A percentile compares a stretch with the other conserved stretches of the same genome.
These are phyloP conservation scores for Cadophora luteo-olivacea DNA, from an alignment of 2,329 filamentous ascomycete species.

Conservation along the genomic window DNA sequence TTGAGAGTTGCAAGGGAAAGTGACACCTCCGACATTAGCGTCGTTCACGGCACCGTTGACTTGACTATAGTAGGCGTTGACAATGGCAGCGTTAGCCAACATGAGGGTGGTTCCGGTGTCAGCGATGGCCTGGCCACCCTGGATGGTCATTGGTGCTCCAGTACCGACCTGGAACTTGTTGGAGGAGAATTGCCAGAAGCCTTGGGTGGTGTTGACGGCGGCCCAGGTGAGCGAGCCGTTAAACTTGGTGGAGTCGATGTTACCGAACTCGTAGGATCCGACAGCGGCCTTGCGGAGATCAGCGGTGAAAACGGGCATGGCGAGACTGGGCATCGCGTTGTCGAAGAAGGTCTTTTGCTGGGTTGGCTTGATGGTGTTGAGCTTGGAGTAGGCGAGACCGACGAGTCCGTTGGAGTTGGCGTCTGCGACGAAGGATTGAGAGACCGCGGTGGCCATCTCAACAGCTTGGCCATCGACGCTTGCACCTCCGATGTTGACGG, in stretches of 20 bases:
- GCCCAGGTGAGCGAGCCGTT: constrained; percentile 60
- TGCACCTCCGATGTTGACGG: constrained; percentile 45
- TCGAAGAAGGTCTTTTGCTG: constrained; percentile 47
- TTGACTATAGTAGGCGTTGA: constrained; percentile 49
- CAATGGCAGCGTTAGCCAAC: constrained; percentile 46
- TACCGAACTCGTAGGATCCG: constrained; percentile 63
- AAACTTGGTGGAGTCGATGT: constrained; percentile 60
- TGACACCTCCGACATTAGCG: constrained; percentile 45
- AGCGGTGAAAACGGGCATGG: constrained; percentile 66
- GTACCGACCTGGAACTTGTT: constrained; percentile 53
- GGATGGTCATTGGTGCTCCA: constrained; percentile 63
- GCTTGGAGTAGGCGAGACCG: constrained; percentile 58
- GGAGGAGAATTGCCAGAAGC: constrained; percentile 64
- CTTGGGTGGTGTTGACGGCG: constrained; percentile 54
- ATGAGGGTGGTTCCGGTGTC: constrained; percentile 54
- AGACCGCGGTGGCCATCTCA: constrained; percentile 45
- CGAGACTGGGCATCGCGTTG: constrained; percentile 42
- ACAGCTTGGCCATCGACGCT: constrained; percentile 45
- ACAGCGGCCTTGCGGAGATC: constrained; percentile 54
- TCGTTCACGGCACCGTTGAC: constrained; percentile 48
- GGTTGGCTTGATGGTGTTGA: constrained; percentile 45
- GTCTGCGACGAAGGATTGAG: constrained; percentile 45
- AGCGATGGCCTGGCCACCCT: constrained; percentile 56
- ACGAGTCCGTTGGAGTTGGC: constrained; percentile 62
- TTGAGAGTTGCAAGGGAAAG: constrained; percentile 46